These are phyloP conservation scores for Gilbertella persicaria DNA, from an alignment of 371 early-diverging fungal genomes.

Conservation along the genomic window DNA sequence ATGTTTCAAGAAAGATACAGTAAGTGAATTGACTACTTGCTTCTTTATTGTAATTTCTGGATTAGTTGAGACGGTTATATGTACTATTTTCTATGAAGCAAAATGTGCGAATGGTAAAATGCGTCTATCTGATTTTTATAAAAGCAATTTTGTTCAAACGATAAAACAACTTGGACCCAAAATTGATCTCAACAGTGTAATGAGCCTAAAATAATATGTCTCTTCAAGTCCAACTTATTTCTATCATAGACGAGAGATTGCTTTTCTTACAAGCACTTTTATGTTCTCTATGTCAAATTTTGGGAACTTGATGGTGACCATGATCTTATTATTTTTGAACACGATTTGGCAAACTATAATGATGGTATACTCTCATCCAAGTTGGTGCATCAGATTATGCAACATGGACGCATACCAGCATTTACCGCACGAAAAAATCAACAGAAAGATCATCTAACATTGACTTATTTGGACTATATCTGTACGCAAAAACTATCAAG, in stretches of 20 bases:
- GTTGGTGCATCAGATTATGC: slow-evolving; percentile 65
- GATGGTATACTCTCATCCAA: slow-evolving; percentile 58
- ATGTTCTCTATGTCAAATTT: slow-evolving; percentile 95
- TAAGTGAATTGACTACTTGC: slow-evolving; percentile 42
- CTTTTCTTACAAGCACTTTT: slow-evolving; percentile 96
- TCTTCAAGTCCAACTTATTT: slow-evolving; percentile 3
- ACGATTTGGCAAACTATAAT: slow-evolving; percentile 69
- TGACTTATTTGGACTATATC: slow-evolving; percentile 63
- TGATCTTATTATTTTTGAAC: slow-evolving; percentile 66
- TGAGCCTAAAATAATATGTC: not conserved
- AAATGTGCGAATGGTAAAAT: slow-evolving; percentile 71
- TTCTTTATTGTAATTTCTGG: too few species aligned
- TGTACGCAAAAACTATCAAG: slow-evolving; percentile 34
- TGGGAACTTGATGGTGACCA: slow-evolving; percentile 87
- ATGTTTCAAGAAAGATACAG: slow-evolving; percentile 85
- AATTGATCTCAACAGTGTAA: slow-evolving; percentile 75
- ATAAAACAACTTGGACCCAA: slow-evolving; percentile 66
- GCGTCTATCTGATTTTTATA: slow-evolving; percentile 71
- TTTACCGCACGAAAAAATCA: slow-evolving; percentile 16
- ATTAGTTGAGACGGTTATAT: slow-evolving; percentile 73
- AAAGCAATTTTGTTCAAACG: slow-evolving; percentile 55
- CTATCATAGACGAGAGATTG: slow-evolving; percentile 56
- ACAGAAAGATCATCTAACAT: slow-evolving; percentile 8
- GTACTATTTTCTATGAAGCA: slow-evolving; percentile 79
- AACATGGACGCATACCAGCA: slow-evolving; percentile 37